A percentile compares a stretch with the other conserved stretches of the same genome.
phyloP scores from a whole-genome alignment of 2,329 filamentous ascomycete genomes.

The Fusarium pseudocircinatum region DNA sequence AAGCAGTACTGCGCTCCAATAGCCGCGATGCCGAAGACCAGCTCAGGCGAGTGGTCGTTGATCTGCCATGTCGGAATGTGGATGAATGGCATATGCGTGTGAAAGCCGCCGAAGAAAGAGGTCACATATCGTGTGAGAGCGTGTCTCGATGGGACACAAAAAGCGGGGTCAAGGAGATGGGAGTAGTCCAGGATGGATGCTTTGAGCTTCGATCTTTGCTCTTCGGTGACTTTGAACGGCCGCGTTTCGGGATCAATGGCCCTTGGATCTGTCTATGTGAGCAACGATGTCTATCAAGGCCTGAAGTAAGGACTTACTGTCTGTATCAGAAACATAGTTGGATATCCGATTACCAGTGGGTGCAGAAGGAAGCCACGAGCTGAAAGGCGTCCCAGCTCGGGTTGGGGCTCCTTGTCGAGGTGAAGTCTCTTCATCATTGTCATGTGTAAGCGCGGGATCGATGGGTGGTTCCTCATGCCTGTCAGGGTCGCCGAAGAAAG shows the following conservation, averaged over 20 bases:
- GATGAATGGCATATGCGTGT: slow-evolving; percentile 52
- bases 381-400: slow-evolving; percentile 48
- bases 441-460: not conserved
- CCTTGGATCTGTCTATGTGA: not conserved
- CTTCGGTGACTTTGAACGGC: slow-evolving; percentile 46
- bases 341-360: slow-evolving; percentile 44
- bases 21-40: slow-evolving; percentile 47
- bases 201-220: slow-evolving; percentile 44
- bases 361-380: slow-evolving; percentile 51
- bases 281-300: accelerated
- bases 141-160: slow-evolving; percentile 51
- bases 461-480: not conserved
- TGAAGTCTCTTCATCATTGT: not conserved
- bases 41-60: slow-evolving; percentile 45
- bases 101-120: slow-evolving; percentile 45
- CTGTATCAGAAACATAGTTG: slow-evolving; percentile 12
- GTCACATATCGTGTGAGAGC: slow-evolving; percentile 50
- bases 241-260: slow-evolving; percentile 5
- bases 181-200: not conserved
- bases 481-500: slow-evolving; percentile 46
- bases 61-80: slow-evolving; percentile 49
- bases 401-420: not conserved
- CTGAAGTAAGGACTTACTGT: not conserved
- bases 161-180: slow-evolving; percentile 38
- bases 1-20: slow-evolving; percentile 53